phyloP scores from a whole-genome alignment of 164 flowering plant species.

The Santalum album region DNA sequence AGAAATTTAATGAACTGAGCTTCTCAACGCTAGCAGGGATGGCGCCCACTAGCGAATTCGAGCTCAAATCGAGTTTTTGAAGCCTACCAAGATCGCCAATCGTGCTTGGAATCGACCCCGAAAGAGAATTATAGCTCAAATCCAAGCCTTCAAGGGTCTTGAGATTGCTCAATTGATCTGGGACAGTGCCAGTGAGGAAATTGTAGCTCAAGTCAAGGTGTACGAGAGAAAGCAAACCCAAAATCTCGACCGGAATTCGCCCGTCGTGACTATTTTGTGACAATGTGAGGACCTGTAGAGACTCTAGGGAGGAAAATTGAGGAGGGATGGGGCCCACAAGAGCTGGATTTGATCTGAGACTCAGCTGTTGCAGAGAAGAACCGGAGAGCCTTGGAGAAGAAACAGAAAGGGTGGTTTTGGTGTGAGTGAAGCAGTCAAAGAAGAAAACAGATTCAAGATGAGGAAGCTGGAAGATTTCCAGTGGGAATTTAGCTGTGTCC shows the following conservation, averaged over 20 bases:
- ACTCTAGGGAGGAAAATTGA: conserved; percentile 41
- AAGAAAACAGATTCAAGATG: conserved; percentile 61
- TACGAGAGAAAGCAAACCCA: conserved; percentile 30
- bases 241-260: conserved; percentile 39
- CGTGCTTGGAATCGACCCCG: conserved; percentile 45
- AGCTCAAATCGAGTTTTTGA: conserved; percentile 84
- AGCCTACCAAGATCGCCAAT: conserved; percentile 57
- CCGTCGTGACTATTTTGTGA: conserved; percentile 63
- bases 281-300: conserved; percentile 65
- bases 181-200: conserved; percentile 44
- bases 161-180: conserved; percentile 52
- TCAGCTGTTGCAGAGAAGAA: conserved; percentile 68
- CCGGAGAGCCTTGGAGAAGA: conserved; percentile 3
- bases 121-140: conserved; percentile 66
- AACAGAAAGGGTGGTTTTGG: conserved; percentile 36
- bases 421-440: conserved; percentile 58
- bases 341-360: conserved; percentile 64
- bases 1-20: conserved; percentile 42
- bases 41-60: conserved; percentile 46
- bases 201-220: conserved; percentile 89
- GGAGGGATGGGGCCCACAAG: conserved; percentile 65
- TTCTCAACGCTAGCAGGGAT: conserved; percentile 47
- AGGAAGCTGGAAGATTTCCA: conserved; percentile 53
- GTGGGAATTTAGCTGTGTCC: conserved; percentile 48
- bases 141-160: conserved; percentile 60